These are phyloP conservation scores for Chaetomium sp. DNA, from an alignment of 2,329 filamentous ascomycete genomes.

Conservation along the genomic window DNA sequence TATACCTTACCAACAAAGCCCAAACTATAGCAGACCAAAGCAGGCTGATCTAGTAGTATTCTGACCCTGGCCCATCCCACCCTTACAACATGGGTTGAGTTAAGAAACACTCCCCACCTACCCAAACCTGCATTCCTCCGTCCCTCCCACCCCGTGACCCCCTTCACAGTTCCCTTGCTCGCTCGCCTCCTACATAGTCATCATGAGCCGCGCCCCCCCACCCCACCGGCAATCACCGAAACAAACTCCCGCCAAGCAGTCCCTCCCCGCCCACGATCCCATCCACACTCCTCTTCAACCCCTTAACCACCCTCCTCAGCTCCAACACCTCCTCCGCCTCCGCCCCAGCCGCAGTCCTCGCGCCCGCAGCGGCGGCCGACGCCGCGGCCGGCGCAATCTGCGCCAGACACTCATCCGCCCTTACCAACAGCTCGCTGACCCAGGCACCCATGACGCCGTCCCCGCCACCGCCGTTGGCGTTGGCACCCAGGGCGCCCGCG, in stretches of 20 bases:
- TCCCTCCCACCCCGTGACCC: not conserved
- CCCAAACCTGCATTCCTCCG: conserved; percentile 5
- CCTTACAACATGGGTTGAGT: not conserved
- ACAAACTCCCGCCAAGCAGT: conserved; percentile 28
- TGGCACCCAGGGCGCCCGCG: conserved; percentile 37
- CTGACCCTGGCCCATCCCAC: not conserved
- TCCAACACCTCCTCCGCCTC: conserved; percentile 32
- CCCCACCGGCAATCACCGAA: conserved; percentile 27
- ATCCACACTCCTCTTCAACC: conserved; percentile 35
- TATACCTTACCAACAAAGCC: conserved; percentile 16
- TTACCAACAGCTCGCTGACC: conserved; percentile 53
- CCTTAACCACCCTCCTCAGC: conserved; percentile 32
- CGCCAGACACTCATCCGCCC: conserved; percentile 47
- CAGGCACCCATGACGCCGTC: conserved; percentile 45
- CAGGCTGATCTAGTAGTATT: conserved; percentile 9
- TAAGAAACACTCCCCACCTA: not conserved
- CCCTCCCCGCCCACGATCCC: conserved; percentile 27
- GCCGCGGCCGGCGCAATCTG: conserved; percentile 18
- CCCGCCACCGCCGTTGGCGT: not conserved
- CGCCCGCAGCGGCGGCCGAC: conserved; percentile 3
- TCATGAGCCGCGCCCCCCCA: not conserved
- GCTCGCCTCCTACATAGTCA: not conserved
- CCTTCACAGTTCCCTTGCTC: not conserved
- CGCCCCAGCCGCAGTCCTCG: conserved; percentile 4
- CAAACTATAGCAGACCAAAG: conserved; percentile 1